Evolutionary conservation across 768 basidiomycete species (phyloP).

Genomic region (Termitomyces sp.): DNA sequence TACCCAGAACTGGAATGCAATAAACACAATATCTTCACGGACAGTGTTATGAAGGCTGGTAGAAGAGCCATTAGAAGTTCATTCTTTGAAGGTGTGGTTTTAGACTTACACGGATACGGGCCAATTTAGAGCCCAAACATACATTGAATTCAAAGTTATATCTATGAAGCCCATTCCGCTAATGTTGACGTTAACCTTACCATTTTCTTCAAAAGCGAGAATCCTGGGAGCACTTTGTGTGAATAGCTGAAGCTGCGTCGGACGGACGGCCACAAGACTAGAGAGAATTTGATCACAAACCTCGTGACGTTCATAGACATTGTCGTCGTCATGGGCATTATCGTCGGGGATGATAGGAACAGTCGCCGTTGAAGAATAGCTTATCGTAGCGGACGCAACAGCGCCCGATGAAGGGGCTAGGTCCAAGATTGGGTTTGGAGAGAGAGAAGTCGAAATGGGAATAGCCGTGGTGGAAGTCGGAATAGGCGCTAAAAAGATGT

Average conservation of each 20-base stretch:
- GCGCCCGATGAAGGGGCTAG: background rate
- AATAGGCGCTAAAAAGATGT: background rate
- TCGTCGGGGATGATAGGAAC: background rate
- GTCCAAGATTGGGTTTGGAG: slow-evolving; percentile 5
- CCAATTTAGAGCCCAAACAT: slow-evolving; percentile 63
- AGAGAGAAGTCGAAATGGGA: slow-evolving; percentile 6
- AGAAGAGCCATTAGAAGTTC: background rate
- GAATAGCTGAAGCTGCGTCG: background rate
- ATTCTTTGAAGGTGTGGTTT: background rate
- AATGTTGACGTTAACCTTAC: slow-evolving; percentile 23
- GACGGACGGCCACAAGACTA: slow-evolving; percentile 1
- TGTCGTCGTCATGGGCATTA: slow-evolving; percentile 13
- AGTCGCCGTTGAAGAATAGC: slow-evolving; percentile 7
- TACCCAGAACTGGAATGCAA: slow-evolving; percentile 78
- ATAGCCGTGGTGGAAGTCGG: background rate
- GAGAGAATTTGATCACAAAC: background rate
- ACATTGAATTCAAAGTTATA: slow-evolving; percentile 37
- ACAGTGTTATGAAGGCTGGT: slow-evolving; percentile 63
- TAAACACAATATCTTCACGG: slow-evolving; percentile 74
- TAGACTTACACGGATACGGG: slow-evolving; percentile 58
- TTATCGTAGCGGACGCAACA: background rate
- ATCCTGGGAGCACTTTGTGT: slow-evolving; percentile 14
- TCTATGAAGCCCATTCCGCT: slow-evolving; percentile 28
- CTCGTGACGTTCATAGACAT: slow-evolving; percentile 10
- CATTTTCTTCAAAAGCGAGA: slow-evolving; percentile 12